A percentile compares a stretch with the other conserved stretches of the same genome.
Evolutionary conservation across 2,329 filamentous ascomycete genomes (phyloP).

Genomic region (Sordariomycetes sp.): DNA sequence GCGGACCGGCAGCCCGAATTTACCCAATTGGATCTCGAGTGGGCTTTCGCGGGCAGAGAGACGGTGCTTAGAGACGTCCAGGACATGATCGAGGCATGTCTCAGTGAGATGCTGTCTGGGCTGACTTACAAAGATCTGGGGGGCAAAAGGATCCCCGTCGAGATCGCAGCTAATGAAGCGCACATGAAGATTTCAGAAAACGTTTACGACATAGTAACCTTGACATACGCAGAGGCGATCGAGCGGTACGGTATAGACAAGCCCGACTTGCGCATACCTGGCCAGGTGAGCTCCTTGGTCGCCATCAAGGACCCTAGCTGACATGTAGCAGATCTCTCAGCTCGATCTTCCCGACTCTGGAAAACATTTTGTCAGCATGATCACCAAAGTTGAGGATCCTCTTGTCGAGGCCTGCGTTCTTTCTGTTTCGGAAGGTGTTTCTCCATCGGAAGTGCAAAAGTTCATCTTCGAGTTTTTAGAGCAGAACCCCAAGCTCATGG

Average conservation of each 20-base stretch:
- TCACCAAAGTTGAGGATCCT: conserved; percentile 59
- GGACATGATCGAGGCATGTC: too few relatives aligned
- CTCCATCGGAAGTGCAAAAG: conserved; percentile 41
- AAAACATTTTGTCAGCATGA: conserved; percentile 65
- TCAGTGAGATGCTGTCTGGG: too few relatives aligned
- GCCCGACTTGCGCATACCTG: conserved; percentile 73
- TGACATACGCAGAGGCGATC: conserved; percentile 50
- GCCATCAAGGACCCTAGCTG: conserved; percentile 1
- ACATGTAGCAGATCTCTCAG: conserved; percentile 39
- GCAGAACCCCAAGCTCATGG: conserved; percentile 63
- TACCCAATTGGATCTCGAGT: conserved; percentile 92
- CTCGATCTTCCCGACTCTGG: conserved; percentile 47
- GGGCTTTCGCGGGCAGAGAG: conserved; percentile 64
- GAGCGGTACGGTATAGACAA: conserved; percentile 79
- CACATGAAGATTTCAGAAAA: conserved; percentile 24
- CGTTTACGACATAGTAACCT: too few relatives aligned
- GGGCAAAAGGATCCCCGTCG: conserved; percentile 22
- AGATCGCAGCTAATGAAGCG: conserved; percentile 2
- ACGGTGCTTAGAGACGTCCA: conserved; percentile 23
- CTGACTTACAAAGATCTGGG: conserved; percentile 36
- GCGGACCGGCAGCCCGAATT: conserved; percentile 95
- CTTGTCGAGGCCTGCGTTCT: conserved; percentile 70
- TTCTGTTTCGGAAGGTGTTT: conserved; percentile 38
- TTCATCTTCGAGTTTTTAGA: conserved; percentile 68
- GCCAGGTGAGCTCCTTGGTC: conserved; percentile 37